Conservation (phyloP, 2,329 filamentous ascomycete genomes). For the Ceratocystiopsis sp. region DNA sequence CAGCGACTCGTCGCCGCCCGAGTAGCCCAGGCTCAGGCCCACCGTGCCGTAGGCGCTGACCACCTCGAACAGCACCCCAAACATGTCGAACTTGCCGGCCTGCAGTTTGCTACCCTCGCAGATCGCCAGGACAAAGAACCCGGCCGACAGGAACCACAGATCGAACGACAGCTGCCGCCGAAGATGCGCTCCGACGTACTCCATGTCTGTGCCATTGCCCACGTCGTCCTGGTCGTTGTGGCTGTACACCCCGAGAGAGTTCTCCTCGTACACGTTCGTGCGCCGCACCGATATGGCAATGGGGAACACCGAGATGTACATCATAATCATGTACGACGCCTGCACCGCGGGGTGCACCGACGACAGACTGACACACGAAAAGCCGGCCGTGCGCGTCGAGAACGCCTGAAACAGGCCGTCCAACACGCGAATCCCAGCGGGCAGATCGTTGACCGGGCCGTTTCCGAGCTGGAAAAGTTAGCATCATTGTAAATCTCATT, state of each 20-base stretch:
- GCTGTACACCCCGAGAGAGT: slow-evolving; percentile 58
- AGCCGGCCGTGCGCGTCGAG: slow-evolving; percentile 80
- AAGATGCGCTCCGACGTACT: slow-evolving; percentile 81
- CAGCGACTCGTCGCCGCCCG: slow-evolving; percentile 59
- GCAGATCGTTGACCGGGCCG: slow-evolving; percentile 46
- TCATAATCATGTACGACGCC: slow-evolving; percentile 93
- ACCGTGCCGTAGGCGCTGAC: slow-evolving; percentile 91
- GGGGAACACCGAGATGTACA: slow-evolving; percentile 96
- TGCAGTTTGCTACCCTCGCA: slow-evolving; percentile 61
- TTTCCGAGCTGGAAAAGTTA: slow-evolving; percentile 44
- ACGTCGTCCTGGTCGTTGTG: slow-evolving; percentile 37
- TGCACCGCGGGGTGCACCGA: slow-evolving; percentile 78
- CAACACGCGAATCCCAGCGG: slow-evolving; percentile 59
- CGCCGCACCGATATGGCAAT: slow-evolving; percentile 89
- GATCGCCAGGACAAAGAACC: slow-evolving; percentile 83
- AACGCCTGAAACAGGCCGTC: slow-evolving; percentile 83
- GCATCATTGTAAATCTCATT: neutral
- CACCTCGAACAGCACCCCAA: slow-evolving; percentile 63
- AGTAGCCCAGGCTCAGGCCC: slow-evolving; percentile 73
- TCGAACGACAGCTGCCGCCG: slow-evolving; percentile 91
- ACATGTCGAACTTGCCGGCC: slow-evolving; percentile 46
- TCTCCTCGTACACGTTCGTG: slow-evolving; percentile 94
- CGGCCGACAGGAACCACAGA: slow-evolving; percentile 90
- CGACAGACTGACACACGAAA: slow-evolving; percentile 62
- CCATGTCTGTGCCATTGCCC: slow-evolving; percentile 43